These are phyloP conservation scores for Venturia nashicola DNA, from an alignment of 2,329 filamentous ascomycete genomes.

Conservation along the genomic window DNA sequence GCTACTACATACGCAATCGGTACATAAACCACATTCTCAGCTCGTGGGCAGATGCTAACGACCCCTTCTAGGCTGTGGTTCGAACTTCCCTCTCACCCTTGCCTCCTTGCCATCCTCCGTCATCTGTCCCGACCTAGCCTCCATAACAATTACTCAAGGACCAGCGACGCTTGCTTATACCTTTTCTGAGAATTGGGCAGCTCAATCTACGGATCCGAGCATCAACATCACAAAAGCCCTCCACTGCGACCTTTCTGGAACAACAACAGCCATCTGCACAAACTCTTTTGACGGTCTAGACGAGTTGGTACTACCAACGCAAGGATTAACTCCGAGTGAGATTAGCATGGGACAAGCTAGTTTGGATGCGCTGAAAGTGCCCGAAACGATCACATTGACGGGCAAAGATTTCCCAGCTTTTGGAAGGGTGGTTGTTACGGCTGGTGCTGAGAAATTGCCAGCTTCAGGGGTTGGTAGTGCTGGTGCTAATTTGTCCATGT, in stretches of 20 bases:
- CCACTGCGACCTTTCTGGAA: neutral
- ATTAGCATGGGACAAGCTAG: neutral
- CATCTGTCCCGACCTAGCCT: neutral
- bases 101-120: neutral
- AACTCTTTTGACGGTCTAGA: neutral
- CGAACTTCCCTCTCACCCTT: neutral
- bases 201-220: neutral
- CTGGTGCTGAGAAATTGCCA: neutral
- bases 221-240: neutral
- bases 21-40: neutral
- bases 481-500: neutral
- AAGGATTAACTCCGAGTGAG: neutral
- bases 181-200: neutral
- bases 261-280: conserved; percentile 3
- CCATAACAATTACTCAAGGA: conserved; percentile 1
- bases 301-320: neutral
- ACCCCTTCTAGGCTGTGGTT: neutral
- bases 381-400: neutral
- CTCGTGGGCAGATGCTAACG: neutral
- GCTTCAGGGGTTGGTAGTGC: neutral
- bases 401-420: neutral
- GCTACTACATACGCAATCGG: neutral
- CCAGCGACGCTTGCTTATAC: neutral
- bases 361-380: neutral
- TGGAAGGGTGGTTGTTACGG: neutral